Evolutionary conservation across 2,329 filamentous ascomycete genomes (phyloP), one percentile per base, ranked within the genome.

Genomic region (Trichophyton schoenleinii): DNA sequence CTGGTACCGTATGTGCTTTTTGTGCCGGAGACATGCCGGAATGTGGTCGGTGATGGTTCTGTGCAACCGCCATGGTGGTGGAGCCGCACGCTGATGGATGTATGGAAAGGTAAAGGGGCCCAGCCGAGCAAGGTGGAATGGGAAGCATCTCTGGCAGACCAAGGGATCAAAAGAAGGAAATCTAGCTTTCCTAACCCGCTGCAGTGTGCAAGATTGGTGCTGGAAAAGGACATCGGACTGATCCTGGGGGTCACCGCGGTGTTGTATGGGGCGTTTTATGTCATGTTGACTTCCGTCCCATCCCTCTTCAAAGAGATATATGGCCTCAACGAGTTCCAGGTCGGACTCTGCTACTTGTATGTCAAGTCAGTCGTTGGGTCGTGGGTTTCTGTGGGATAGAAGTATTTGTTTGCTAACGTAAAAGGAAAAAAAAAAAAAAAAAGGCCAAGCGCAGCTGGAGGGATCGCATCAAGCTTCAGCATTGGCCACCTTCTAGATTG

Each of bases 401-500:
- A 38, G 11, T 11, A 38, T 38, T 38, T 9, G 34, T 13, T 38
- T 38, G 34, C 34, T 38, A 38, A 38, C 34, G 34, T 13, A 22
- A 22, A 22, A 22, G 18, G 18, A 22, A 22, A 22, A 22, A 22
- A 22, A 22, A 22, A 22, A 22, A 22, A 22, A 22, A 22, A 22
- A 22, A 22, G 22, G 59, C 67, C 22, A 48, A 52, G n/a, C 28
- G 15, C 66, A 0, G 65, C 68, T n/a, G 63, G 67, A 4, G 65
- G 69, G 25, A 63, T 75, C 4, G 49, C 49, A 28, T n/a, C 49
- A 34, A 55, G 49, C 49, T 55, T 55, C 28, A 36, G 49, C 15
- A 73, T 70, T 38, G 87, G 88, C 3, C 77, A 78, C 1, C 65
- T 83, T 1, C 79, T 88, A 41, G 87, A 89, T 71, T 85, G 82